Conservation (phyloP, 2,329 filamentous ascomycete genomes). For the Scopulariopsis brevicaulis region DNA sequence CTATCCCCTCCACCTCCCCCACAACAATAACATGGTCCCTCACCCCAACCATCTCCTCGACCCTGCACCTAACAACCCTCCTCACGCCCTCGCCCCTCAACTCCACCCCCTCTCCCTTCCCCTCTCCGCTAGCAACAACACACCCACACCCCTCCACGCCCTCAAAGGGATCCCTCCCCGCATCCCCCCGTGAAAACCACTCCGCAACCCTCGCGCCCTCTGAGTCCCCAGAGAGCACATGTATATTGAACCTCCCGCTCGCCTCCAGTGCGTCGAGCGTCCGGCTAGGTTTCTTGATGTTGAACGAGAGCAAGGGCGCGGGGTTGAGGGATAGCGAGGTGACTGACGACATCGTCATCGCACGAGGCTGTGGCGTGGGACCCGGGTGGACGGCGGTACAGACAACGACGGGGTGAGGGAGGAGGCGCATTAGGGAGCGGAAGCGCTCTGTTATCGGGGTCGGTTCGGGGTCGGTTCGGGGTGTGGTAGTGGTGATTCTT, state of each 20-base stretch:
- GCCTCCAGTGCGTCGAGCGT: constrained; percentile 38
- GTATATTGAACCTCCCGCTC: constrained; percentile 38
- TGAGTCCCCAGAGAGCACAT: constrained; percentile 35
- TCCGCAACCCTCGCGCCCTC: constrained; percentile 37
- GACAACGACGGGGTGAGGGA: constrained; percentile 43
- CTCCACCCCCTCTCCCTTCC: constrained; percentile 22
- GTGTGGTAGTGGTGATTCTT: background rate
- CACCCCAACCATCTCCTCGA: constrained; percentile 29
- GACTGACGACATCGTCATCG: constrained; percentile 50
- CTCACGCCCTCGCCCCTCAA: constrained; percentile 40
- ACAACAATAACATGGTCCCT: constrained; percentile 41
- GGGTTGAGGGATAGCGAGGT: constrained; percentile 42
- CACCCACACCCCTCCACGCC: constrained; percentile 16
- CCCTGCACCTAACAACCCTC: constrained; percentile 30
- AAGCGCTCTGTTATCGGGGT: constrained; percentile 28
- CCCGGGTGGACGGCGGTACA: constrained; percentile 32
- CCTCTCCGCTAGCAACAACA: constrained; percentile 4
- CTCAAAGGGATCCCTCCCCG: constrained; percentile 23
- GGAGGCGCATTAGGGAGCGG: constrained; percentile 39
- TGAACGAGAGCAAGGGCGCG: constrained; percentile 38
- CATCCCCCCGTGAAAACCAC: constrained; percentile 38
- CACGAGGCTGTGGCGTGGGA: constrained; percentile 19
- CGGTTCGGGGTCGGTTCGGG: background rate
- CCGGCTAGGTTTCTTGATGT: constrained; percentile 42
- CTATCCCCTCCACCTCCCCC: constrained; percentile 36